Conservation (phyloP, 1,139 yeast species). For the Pichia sp. region DNA sequence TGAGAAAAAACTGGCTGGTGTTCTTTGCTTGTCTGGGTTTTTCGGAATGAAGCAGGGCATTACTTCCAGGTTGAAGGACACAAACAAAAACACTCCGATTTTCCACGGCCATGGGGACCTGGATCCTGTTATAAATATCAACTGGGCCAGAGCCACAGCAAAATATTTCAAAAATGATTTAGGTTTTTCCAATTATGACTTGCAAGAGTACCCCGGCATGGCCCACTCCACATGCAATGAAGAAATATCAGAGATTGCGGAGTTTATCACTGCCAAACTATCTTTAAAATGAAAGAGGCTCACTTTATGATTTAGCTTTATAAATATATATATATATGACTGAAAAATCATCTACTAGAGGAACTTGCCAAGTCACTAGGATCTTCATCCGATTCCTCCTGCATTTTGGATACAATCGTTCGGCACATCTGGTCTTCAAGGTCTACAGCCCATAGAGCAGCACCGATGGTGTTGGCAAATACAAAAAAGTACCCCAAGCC, state of each 20-base stretch:
- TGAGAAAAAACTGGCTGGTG: constrained; percentile 72
- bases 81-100: constrained; percentile 64
- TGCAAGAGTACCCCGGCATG: constrained; percentile 59
- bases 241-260: constrained; percentile 57
- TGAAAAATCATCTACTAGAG: not conserved
- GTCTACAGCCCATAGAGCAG: constrained; percentile 63
- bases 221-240: constrained; percentile 64
- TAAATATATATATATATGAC: not conserved
- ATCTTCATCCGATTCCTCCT: not conserved
- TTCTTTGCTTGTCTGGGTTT: constrained; percentile 78
- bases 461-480: constrained; percentile 66
- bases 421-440: constrained; percentile 24
- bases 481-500: constrained; percentile 54
- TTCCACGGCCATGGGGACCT: constrained; percentile 85
- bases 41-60: constrained; percentile 50
- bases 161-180: constrained; percentile 41
- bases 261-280: constrained; percentile 38
- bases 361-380: not conserved
- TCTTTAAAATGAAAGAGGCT: not conserved
- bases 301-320: not conserved
- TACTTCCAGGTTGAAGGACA: constrained; percentile 27
- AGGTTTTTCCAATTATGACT: constrained; percentile 52
- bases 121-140: constrained; percentile 61
- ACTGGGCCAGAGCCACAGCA: constrained; percentile 46
- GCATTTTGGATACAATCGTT: not conserved